phyloP scores from a whole-genome alignment of 345 rosid genomes.

The Chamaenerion angustifolium region DNA sequence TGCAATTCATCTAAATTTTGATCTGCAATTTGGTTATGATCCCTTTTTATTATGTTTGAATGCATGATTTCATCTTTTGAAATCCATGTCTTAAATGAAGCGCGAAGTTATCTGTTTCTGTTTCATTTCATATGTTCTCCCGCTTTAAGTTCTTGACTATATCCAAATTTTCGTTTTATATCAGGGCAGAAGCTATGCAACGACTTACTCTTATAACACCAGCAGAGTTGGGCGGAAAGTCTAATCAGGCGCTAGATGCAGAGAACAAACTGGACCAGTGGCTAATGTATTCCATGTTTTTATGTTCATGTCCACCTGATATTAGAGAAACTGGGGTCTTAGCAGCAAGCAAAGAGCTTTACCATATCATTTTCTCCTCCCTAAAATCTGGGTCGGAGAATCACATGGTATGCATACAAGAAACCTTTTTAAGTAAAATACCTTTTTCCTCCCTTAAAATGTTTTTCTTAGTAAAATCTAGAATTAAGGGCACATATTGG shows the following conservation, averaged over 20 bases:
- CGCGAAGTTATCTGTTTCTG: background rate
- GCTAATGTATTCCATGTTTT: conserved; percentile 91
- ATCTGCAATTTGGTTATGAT: too few species aligned
- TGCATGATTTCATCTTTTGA: too few species aligned
- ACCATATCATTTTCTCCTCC: conserved; percentile 77
- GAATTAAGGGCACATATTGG: background rate
- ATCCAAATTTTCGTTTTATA: too few species aligned
- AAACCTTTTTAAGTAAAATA: background rate
- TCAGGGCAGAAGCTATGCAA: conserved; percentile 58
- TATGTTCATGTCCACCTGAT: conserved; percentile 95
- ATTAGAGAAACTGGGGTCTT: conserved; percentile 65
- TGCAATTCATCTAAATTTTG: too few species aligned
- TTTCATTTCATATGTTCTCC: conserved; percentile 9
- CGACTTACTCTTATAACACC: conserved; percentile 92
- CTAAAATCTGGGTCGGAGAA: conserved; percentile 83
- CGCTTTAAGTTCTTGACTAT: too few species aligned
- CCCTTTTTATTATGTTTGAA: too few species aligned
- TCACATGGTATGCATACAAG: conserved; percentile 46
- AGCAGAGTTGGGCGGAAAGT: conserved; percentile 85
- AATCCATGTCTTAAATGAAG: too few species aligned
- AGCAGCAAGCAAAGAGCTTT: conserved; percentile 70
- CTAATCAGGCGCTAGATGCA: conserved; percentile 74
- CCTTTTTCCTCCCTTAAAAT: background rate
- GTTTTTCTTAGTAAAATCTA: background rate
- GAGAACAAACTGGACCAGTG: conserved; percentile 95